Conservation (phyloP, 768 basidiomycete species). For the Mrakia blollopis region DNA sequence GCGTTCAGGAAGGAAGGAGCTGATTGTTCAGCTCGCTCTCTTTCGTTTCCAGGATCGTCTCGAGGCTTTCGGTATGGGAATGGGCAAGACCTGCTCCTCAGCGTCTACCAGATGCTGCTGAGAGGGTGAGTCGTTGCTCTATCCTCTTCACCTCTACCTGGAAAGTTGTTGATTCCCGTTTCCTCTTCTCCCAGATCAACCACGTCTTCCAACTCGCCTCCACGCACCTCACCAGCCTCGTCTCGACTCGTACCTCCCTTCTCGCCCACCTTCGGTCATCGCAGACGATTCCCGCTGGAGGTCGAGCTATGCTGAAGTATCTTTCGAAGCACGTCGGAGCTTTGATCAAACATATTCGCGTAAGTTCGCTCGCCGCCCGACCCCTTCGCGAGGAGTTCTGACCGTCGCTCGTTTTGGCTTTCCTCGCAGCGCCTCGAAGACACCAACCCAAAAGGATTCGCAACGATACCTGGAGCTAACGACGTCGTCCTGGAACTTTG, state of each 20-base stretch:
- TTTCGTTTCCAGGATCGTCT: constrained; percentile 9
- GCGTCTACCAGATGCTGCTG: not conserved
- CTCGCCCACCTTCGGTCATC: constrained; percentile 1
- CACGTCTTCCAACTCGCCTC: not conserved
- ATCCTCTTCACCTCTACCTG: too few relatives aligned
- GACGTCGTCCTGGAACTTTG: constrained; percentile 9
- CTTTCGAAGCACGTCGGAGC: constrained; percentile 16
- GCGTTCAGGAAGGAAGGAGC: not conserved
- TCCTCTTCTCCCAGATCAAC: not conserved
- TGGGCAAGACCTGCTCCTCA: not conserved
- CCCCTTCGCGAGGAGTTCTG: not conserved
- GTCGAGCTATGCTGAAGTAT: not conserved
- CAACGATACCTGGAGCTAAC: constrained; percentile 12
- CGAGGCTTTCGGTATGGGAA: constrained; percentile 21
- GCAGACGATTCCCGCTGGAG: not conserved
- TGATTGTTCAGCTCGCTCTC: not conserved
- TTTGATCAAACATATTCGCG: constrained; percentile 11
- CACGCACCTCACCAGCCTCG: not conserved
- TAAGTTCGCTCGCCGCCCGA: not conserved
- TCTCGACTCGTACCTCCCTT: not conserved
- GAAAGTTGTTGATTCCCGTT: too few relatives aligned
- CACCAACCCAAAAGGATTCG: constrained; percentile 16
- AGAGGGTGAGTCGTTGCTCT: not conserved
- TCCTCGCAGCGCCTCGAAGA: not conserved
- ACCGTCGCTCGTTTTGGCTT: not conserved